These are phyloP conservation scores for Lactifluus subvellereus DNA, from an alignment of 768 basidiomycete genomes.

Conservation along the genomic window DNA sequence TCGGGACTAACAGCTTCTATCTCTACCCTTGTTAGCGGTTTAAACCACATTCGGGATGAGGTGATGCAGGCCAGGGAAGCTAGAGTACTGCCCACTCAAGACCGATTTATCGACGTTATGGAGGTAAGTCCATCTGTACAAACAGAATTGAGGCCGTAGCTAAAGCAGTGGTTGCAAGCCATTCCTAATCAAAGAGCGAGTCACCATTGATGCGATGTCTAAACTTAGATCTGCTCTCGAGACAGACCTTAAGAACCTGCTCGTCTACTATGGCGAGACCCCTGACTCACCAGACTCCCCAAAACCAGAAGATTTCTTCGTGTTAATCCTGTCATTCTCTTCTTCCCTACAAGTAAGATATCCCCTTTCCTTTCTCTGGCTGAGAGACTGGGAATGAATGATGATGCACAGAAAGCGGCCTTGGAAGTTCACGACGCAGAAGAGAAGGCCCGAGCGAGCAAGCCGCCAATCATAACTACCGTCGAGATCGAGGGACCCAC, in stretches of 20 bases:
- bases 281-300: constrained; percentile 55
- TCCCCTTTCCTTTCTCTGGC: not conserved
- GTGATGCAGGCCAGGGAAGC: constrained; percentile 38
- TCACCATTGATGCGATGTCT: constrained; percentile 59
- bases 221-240: constrained; percentile 54
- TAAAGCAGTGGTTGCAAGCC: constrained; percentile 26
- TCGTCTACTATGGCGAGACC: constrained; percentile 74
- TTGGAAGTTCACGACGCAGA: constrained; percentile 56
- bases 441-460: constrained; percentile 13
- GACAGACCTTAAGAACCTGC: constrained; percentile 51
- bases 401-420: constrained; percentile 55
- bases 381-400: not conserved
- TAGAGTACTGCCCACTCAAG: constrained; percentile 35
- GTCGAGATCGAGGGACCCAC: constrained; percentile 10
- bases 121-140: constrained; percentile 38
- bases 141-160: not conserved
- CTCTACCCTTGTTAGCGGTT: constrained; percentile 49
- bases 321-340: constrained; percentile 66
- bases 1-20: constrained; percentile 57
- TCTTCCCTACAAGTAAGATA: constrained; percentile 56
- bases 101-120: constrained; percentile 67
- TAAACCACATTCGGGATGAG: constrained; percentile 53
- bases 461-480: constrained; percentile 17
- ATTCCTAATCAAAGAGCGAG: constrained; percentile 39
- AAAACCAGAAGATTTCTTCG: constrained; percentile 83